Percentiles rank a stretch among this genome's conserved stretches.
These are phyloP conservation scores for Filobasidium floriforme DNA, from an alignment of 768 basidiomycete genomes.

Conservation along the genomic window DNA sequence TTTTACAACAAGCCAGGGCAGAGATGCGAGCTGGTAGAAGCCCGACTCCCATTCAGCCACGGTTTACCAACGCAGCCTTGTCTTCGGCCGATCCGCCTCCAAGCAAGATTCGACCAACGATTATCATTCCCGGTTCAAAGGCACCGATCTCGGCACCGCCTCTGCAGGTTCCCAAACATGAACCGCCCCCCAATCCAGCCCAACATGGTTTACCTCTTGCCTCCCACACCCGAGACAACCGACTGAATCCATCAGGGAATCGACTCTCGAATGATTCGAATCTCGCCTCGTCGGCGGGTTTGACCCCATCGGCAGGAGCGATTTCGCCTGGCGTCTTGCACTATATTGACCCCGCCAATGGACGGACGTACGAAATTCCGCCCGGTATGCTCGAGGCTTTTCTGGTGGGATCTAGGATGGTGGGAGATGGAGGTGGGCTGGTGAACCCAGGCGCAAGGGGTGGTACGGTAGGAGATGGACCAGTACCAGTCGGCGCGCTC, in stretches of 20 bases:
- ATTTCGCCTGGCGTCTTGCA: conserved; percentile 8
- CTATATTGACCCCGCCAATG: conserved; percentile 7
- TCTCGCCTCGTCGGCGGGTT: neutral
- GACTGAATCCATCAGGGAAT: neutral
- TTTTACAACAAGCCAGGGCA: neutral
- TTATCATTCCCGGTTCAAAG: neutral
- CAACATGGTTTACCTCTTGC: neutral
- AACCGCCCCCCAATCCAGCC: neutral
- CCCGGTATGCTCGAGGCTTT: conserved; percentile 11
- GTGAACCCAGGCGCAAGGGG: neutral
- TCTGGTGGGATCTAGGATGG: neutral
- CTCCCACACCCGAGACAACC: neutral
- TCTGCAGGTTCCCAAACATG: neutral
- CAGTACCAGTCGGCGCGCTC: neutral
- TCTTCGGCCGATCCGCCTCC: neutral
- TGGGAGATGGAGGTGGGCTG: neutral
- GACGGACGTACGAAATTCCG: conserved; percentile 10
- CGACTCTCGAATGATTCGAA: neutral
- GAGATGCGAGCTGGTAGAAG: neutral
- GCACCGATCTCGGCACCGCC: neutral
- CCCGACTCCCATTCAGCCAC: neutral
- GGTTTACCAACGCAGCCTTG: neutral
- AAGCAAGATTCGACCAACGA: neutral
- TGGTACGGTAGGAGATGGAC: neutral
- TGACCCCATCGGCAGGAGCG: neutral